These are phyloP conservation scores for Verticillium nubilum DNA, from an alignment of 2,329 filamentous ascomycete species.

Conservation along the genomic window DNA sequence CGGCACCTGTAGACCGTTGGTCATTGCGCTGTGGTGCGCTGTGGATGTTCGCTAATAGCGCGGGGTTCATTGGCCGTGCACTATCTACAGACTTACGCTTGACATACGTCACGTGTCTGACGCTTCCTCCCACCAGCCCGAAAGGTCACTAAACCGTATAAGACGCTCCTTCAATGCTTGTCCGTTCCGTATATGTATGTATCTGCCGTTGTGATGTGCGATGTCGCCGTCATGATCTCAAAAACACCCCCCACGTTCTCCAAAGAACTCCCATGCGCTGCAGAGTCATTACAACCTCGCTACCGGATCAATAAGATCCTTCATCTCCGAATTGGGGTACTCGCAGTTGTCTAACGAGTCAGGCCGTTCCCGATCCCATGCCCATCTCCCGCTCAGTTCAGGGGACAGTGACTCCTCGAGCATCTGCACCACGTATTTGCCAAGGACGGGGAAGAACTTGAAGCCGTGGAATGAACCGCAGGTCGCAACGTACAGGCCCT, in stretches of 20 bases:
- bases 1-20: too few species aligned
- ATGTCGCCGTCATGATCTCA: background rate
- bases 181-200: background rate
- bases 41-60: background rate
- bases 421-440: conserved; percentile 42
- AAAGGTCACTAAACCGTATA: background rate
- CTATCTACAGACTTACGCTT: background rate
- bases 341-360: conserved; percentile 46
- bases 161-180: background rate
- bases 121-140: background rate
- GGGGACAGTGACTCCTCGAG: conserved; percentile 34
- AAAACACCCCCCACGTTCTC: background rate
- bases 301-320: conserved; percentile 34
- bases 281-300: conserved; percentile 20
- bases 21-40: background rate
- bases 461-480: conserved; percentile 52
- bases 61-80: background rate
- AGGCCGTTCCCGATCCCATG: conserved; percentile 55
- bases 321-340: conserved; percentile 54
- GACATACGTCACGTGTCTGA: background rate
- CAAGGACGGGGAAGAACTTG: conserved; percentile 44
- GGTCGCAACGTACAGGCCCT: conserved; percentile 44
- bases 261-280: background rate
- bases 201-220: background rate
- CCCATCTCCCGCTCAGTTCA: conserved; percentile 43